Evolutionary conservation across 352 stramenopile genomes (phyloP).

Genomic region (Albugo candida): DNA sequence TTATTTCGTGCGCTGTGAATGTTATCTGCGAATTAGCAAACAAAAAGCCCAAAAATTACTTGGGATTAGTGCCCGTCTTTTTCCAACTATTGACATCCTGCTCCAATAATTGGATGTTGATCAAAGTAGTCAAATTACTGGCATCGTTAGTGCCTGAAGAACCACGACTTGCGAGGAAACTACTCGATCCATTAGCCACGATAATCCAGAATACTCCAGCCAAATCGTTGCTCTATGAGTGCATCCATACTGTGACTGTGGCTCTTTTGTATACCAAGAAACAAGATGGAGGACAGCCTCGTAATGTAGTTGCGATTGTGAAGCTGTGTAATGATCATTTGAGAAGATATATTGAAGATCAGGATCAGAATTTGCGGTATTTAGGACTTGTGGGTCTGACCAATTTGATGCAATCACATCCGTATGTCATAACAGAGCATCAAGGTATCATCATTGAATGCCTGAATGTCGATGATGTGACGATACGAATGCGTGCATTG

Average conservation of each 20-base stretch:
- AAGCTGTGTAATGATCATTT: slow-evolving; percentile 91
- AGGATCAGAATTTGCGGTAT: slow-evolving; percentile 99
- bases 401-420: slow-evolving; percentile 92
- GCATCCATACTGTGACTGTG: slow-evolving; percentile 92
- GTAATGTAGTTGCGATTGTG: slow-evolving; percentile 87
- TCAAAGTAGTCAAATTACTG: slow-evolving; percentile 99
- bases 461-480: slow-evolving; percentile 96
- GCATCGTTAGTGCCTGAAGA: slow-evolving; percentile 94
- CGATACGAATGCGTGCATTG: slow-evolving; percentile 93
- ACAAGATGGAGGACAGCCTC: slow-evolving; percentile 86
- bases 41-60: slow-evolving; percentile 98
- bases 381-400: slow-evolving; percentile 93
- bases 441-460: slow-evolving; percentile 92
- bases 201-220: slow-evolving; percentile 95
- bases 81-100: slow-evolving; percentile 95
- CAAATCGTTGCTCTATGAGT: slow-evolving; percentile 97
- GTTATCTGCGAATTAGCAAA: slow-evolving; percentile 98
- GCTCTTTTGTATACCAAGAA: slow-evolving; percentile 94
- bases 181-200: slow-evolving; percentile 92
- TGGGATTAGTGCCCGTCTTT: slow-evolving; percentile 94
- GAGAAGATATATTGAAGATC: slow-evolving; percentile 90
- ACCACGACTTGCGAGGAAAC: slow-evolving; percentile 91
- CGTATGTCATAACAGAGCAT: slow-evolving; percentile 88
- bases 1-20: slow-evolving; percentile 96
- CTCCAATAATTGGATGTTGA: slow-evolving; percentile 99